These are phyloP conservation scores for Lavandula angustifolia DNA, from an alignment of 257 asterid species.

Conservation along the genomic window DNA sequence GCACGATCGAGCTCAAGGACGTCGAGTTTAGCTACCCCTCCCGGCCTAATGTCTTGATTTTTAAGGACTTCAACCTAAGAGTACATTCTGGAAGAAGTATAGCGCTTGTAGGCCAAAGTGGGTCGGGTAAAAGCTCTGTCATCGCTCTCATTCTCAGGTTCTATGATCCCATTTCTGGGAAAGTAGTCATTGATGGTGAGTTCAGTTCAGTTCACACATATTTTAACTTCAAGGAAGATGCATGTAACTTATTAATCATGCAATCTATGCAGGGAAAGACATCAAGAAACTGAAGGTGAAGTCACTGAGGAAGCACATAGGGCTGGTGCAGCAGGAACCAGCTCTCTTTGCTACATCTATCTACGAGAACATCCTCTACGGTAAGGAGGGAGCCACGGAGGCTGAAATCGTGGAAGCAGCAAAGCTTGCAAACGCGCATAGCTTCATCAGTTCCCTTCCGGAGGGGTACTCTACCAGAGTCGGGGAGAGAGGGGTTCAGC, in stretches of 20 bases:
- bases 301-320: slow-evolving; percentile 80
- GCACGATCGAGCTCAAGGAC: slow-evolving; percentile 72
- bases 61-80: slow-evolving; percentile 77
- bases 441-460: slow-evolving; percentile 76
- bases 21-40: slow-evolving; percentile 94
- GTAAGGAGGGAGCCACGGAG: slow-evolving; percentile 93
- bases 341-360: slow-evolving; percentile 94
- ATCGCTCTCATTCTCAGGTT: slow-evolving; percentile 80
- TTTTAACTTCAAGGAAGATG: not conserved
- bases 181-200: slow-evolving; percentile 78
- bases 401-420: slow-evolving; percentile 89
- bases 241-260: no score
- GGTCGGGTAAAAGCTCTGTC: slow-evolving; percentile 98
- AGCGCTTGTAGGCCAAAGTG: slow-evolving; percentile 97
- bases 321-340: slow-evolving; percentile 95
- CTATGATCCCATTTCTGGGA: slow-evolving; percentile 87
- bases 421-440: slow-evolving; percentile 85
- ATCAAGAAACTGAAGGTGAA: slow-evolving; percentile 77
- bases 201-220: slow-evolving; percentile 46
- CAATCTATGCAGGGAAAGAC: slow-evolving; percentile 67
- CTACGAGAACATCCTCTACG: slow-evolving; percentile 84
- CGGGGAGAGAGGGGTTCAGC: slow-evolving; percentile 84
- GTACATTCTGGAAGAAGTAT: slow-evolving; percentile 81
- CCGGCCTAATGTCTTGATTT: slow-evolving; percentile 72
- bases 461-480: slow-evolving; percentile 84